phyloP scores from a whole-genome alignment of 192 early-diverging fungal genomes.

The Coemansia sp. region DNA sequence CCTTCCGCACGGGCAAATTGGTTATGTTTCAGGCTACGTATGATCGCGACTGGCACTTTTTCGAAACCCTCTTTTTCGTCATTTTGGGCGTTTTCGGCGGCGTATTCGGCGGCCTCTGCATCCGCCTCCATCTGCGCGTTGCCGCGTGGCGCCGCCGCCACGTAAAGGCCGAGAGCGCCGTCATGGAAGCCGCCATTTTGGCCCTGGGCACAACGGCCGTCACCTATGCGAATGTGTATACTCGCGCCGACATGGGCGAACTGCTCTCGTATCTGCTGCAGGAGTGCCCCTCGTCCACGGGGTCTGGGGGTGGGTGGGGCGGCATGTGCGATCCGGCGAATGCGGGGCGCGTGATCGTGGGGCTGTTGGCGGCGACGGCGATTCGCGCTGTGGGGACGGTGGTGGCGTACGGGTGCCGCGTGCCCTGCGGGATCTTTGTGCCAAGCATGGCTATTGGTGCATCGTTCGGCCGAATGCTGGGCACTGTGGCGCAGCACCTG shows the following conservation, averaged over 20 bases:
- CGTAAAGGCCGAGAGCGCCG: slow-evolving; percentile 59
- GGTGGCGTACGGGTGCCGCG: slow-evolving; percentile 65
- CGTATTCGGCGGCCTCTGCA: slow-evolving; percentile 76
- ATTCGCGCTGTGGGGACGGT: slow-evolving; percentile 59
- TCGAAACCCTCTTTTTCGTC: slow-evolving; percentile 83
- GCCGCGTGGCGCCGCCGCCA: slow-evolving; percentile 70
- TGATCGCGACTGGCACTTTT: slow-evolving; percentile 92
- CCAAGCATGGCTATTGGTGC: slow-evolving; percentile 96
- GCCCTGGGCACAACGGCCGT: slow-evolving; percentile 66
- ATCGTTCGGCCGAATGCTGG: slow-evolving; percentile 86
- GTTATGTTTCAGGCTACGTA: slow-evolving; percentile 96
- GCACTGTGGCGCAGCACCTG: slow-evolving; percentile 72
- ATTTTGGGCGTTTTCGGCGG: slow-evolving; percentile 84
- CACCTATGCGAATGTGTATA: slow-evolving; percentile 70
- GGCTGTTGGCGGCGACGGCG: slow-evolving; percentile 58
- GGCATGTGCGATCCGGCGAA: slow-evolving; percentile 58
- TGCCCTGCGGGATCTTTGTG: slow-evolving; percentile 93
- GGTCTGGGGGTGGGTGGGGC: slow-evolving; percentile 47
- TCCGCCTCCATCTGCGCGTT: slow-evolving; percentile 69
- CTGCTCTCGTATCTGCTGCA: slow-evolving; percentile 70
- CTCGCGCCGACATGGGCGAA: slow-evolving; percentile 88
- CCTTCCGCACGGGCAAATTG: slow-evolving; percentile 94
- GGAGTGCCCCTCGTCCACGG: slow-evolving; percentile 59
- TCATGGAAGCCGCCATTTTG: slow-evolving; percentile 65
- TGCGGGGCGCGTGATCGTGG: slow-evolving; percentile 39